A percentile compares a stretch with the other conserved stretches of the same genome.
Evolutionary conservation across 805 yeast species (phyloP).

Genomic region (Cyberlindnera lachancei): DNA sequence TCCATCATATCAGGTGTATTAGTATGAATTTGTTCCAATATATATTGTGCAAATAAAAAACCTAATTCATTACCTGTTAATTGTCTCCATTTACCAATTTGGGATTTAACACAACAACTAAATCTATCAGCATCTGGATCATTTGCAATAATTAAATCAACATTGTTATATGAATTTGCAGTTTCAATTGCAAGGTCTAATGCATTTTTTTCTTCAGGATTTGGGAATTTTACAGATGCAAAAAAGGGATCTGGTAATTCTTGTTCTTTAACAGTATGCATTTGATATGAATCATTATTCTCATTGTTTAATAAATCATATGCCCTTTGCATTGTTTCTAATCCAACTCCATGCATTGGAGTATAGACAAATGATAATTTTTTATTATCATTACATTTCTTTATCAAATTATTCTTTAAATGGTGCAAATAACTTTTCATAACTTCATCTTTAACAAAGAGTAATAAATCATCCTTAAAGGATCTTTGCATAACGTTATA

Average conservation of each 20-base stretch:
- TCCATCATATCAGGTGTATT: slow-evolving; percentile 22
- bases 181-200: slow-evolving; percentile 56
- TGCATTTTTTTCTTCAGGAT: slow-evolving; percentile 95
- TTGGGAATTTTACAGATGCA: slow-evolving; percentile 83
- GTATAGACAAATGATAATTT: slow-evolving; percentile 72
- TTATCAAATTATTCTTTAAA: slow-evolving; percentile 28
- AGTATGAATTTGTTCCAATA: slow-evolving; percentile 25
- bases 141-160: slow-evolving; percentile 67
- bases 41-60: slow-evolving; percentile 65
- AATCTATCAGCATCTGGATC: slow-evolving; percentile 98
- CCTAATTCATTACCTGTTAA: slow-evolving; percentile 92
- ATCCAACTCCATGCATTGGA: slow-evolving; percentile 95
- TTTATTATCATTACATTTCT: slow-evolving; percentile 8
- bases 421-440: slow-evolving; percentile 33
- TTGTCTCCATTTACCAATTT: slow-evolving; percentile 52
- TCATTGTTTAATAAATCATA: slow-evolving; percentile 29
- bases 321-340: slow-evolving; percentile 43
- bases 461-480: slow-evolving; percentile 22
- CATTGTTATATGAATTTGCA: slow-evolving; percentile 45
- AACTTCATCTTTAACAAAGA: slow-evolving; percentile 35
- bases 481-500: slow-evolving; percentile 28
- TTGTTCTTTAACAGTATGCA: slow-evolving; percentile 69
- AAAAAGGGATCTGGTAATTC: slow-evolving; percentile 75
- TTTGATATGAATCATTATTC: slow-evolving; percentile 24
- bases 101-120: slow-evolving; percentile 60